Conservation (phyloP, 1,284 basidiomycete species). For the Puccinia brachypodii region DNA sequence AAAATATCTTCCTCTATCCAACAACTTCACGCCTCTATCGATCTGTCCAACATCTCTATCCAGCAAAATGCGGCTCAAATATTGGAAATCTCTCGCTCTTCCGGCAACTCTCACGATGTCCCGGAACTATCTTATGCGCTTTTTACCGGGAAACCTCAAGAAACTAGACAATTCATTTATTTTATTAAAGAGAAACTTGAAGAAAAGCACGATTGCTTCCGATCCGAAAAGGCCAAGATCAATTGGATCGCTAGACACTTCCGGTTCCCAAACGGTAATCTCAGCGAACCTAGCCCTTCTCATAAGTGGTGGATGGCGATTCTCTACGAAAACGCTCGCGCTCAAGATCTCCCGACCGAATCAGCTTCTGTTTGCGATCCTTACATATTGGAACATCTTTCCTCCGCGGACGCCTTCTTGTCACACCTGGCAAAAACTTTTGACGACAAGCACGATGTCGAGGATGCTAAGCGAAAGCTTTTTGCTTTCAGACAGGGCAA, state of each 20-base stretch:
- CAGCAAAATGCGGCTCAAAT: neutral
- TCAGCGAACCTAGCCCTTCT: neutral
- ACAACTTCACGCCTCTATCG: neutral
- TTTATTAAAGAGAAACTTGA: no score
- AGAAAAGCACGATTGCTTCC: no score
- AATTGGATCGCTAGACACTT: conserved; percentile 17
- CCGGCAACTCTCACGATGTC: neutral
- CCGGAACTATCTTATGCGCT: neutral
- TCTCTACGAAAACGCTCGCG: neutral
- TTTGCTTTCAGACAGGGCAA: neutral
- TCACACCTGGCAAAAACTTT: neutral
- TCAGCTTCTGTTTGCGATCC: neutral
- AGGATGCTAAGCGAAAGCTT: neutral
- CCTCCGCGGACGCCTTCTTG: neutral
- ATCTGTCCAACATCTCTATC: neutral
- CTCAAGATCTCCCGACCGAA: neutral
- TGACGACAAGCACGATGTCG: neutral
- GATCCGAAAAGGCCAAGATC: conserved; percentile 6
- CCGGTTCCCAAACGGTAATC: neutral
- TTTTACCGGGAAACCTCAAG: neutral
- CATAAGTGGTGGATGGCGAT: conserved; percentile 29
- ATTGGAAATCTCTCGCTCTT: neutral
- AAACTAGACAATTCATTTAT: no score
- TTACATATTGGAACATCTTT: neutral
- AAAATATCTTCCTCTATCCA: neutral